Evolutionary conservation across 164 flowering plant species (phyloP).

Genomic region (Platanus orientalis): DNA sequence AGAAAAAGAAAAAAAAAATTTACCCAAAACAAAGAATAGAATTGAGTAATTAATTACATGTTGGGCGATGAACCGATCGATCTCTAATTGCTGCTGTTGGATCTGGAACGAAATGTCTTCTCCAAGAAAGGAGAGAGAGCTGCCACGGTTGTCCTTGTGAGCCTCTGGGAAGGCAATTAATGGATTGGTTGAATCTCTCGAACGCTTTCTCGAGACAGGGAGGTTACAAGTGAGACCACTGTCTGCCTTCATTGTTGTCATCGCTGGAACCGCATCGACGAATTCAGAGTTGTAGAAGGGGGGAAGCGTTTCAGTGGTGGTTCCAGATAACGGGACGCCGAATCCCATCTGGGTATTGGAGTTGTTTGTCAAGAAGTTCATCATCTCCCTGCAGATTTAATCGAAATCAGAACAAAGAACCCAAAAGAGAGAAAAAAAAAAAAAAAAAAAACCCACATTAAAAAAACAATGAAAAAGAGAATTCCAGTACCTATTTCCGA

Average conservation of each 20-base stretch:
- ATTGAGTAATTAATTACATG: conserved; percentile 40
- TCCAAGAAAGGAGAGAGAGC: conserved; percentile 46
- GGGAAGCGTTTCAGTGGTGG: conserved; percentile 9
- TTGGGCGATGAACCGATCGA: conserved; percentile 52
- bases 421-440: not conserved
- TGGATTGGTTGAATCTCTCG: conserved; percentile 19
- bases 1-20: not conserved
- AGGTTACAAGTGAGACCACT: conserved; percentile 51
- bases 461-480: not conserved
- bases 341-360: conserved; percentile 28
- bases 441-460: not conserved
- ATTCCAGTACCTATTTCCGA: conserved; percentile 25
- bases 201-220: conserved; percentile 19
- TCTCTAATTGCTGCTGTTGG: conserved; percentile 60
- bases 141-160: not conserved
- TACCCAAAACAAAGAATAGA: not conserved
- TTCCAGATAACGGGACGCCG: conserved; percentile 11
- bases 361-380: conserved; percentile 19
- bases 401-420: not conserved
- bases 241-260: conserved; percentile 32
- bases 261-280: conserved; percentile 18
- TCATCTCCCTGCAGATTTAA: conserved; percentile 29
- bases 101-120: conserved; percentile 54
- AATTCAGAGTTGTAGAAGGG: conserved; percentile 22
- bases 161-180: conserved; percentile 9